Evolutionary conservation across 2,329 filamentous ascomycete genomes (phyloP), one percentile per base, ranked within the genome.

Genomic region (Aspergillus novofumigatus): DNA sequence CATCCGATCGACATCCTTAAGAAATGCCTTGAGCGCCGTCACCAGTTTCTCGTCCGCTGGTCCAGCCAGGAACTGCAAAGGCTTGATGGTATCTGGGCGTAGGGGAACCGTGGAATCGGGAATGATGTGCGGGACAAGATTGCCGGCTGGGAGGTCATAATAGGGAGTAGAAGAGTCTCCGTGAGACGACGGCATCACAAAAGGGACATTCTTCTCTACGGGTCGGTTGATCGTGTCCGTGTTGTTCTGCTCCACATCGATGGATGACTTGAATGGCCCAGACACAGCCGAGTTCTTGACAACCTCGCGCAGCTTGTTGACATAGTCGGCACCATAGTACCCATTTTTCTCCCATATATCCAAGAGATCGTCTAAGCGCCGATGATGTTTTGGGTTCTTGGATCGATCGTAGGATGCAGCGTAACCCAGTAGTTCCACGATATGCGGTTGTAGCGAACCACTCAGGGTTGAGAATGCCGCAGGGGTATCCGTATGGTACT

Each of bases 81-180:
- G 89, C 61, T 85, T 87, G 62, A 93, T 83, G 64, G 86, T 81
- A 7, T 85, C 79, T 0, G 89, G 83, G 47, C 87, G 85, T 77
- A 96, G 91, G 6, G 91, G 86, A 51, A 83, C 81, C 8, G 85
- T 86, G 0, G 89, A 91, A 67, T 93, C 88, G 4, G 88, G 89
- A 42, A 89, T 83, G 58, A 96, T 85, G 55, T 89, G 87, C 4
- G 89, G 89, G 49, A 96, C 82, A 79, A 92, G 87, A 62, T 90
- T 93, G 1, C 86, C 88, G 1, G 91, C 91, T 0, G 91, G 91
- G 0, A 95, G 78, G 62, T 96, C 91, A 74, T 92, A 89, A 83
- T 88, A 96, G 0, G 88, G 86, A 3, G 82, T 85, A 0, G 84
- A 82, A 1, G 81, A 75, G 68, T 95, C 90, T 44, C 92, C 92